A percentile compares a stretch with the other conserved stretches of the same genome.
phyloP scores from a whole-genome alignment of 345 rosid species.

The Nasturtium officinale region DNA sequence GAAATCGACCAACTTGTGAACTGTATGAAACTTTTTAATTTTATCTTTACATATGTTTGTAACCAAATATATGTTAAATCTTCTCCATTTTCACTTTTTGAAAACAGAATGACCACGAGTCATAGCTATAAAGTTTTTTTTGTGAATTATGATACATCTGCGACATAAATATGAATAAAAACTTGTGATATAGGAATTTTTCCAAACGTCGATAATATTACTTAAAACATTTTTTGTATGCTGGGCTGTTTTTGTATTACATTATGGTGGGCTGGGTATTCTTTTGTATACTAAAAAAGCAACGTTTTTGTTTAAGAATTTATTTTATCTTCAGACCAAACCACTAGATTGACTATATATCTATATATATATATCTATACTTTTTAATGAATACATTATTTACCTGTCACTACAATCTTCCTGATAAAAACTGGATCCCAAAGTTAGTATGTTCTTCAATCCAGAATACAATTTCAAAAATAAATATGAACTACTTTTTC shows the following conservation, averaged over 20 bases:
- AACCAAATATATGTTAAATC: too few species aligned
- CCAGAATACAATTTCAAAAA: neutral
- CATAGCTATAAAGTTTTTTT: too few species aligned
- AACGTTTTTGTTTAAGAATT: neutral
- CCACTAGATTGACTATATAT: neutral
- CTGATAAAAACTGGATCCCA: neutral
- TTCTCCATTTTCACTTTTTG: too few species aligned
- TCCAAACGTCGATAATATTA: neutral
- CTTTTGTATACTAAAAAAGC: too few species aligned
- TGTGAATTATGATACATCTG: too few species aligned
- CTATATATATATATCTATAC: neutral
- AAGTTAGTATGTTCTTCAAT: neutral
- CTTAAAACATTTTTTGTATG: neutral
- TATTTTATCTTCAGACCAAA: neutral
- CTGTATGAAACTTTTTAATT: too few species aligned
- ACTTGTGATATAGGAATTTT: neutral
- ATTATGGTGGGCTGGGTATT: too few species aligned
- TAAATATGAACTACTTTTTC: neutral
- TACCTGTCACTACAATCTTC: neutral
- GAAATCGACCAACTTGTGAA: too few species aligned
- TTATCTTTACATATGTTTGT: too few species aligned
- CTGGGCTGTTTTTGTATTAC: too few species aligned
- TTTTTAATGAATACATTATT: neutral
- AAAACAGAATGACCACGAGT: too few species aligned
- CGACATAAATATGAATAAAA: neutral